A percentile compares a stretch with the other conserved stretches of the same genome.
Evolutionary conservation across 495 filamentous ascomycete genomes (phyloP).

Genomic region (Aspergillus nanangensis): DNA sequence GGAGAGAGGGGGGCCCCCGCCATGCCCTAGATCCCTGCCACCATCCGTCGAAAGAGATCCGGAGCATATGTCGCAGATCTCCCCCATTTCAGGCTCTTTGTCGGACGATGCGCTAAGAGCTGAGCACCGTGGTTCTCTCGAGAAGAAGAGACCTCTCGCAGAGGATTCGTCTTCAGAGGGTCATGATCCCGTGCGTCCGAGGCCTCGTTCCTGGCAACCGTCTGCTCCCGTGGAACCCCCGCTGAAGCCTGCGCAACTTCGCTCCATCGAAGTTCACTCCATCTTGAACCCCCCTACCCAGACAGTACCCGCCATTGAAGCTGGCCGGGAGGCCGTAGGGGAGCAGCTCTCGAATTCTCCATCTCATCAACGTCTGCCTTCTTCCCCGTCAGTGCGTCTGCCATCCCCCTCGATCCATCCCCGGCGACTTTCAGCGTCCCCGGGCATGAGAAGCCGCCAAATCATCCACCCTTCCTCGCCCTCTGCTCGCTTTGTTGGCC

Average conservation of each 20-base stretch:
- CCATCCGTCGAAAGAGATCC: constrained; percentile 24
- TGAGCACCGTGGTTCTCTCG: constrained; percentile 21
- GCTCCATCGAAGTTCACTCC: constrained; percentile 48
- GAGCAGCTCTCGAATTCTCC: constrained; percentile 22
- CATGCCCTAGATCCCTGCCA: constrained; percentile 38
- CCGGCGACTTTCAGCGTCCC: constrained; percentile 31
- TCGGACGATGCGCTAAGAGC: constrained; percentile 22
- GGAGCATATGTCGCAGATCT: constrained; percentile 48
- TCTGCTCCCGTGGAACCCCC: constrained; percentile 37
- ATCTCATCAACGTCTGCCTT: constrained; percentile 28
- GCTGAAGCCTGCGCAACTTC: constrained; percentile 28
- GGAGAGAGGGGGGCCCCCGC: constrained; percentile 38
- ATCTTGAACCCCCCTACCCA: constrained; percentile 45
- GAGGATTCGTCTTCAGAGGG: constrained; percentile 15
- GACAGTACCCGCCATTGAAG: constrained; percentile 14
- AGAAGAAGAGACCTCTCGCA: constrained; percentile 22
- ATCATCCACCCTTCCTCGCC: constrained; percentile 67
- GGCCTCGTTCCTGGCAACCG: constrained; percentile 35
- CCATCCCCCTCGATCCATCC: constrained; percentile 27
- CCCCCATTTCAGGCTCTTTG: constrained; percentile 26
- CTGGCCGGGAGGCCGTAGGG: constrained; percentile 22
- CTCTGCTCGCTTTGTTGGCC: constrained; percentile 34
- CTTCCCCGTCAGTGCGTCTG: constrained; percentile 29
- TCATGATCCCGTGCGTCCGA: constrained; percentile 27
- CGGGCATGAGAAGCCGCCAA: constrained; percentile 39